Percentiles rank a stretch among this genome's conserved stretches.
phyloP scores from a whole-genome alignment of 768 basidiomycete species.

The Austroboletus eburneus region DNA sequence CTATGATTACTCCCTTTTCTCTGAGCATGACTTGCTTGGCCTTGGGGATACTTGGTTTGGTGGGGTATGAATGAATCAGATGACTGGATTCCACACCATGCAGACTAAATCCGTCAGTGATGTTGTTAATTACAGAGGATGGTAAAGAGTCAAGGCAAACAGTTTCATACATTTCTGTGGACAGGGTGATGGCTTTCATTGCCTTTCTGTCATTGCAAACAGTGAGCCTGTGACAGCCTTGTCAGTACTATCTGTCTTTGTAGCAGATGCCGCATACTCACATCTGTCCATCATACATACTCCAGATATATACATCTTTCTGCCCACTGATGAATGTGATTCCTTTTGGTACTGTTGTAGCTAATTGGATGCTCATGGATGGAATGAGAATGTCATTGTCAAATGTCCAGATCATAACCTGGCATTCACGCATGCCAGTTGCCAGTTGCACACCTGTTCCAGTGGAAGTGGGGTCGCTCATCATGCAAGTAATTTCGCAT shows the following conservation, averaged over 20 bases:
- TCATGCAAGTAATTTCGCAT: background rate
- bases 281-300: background rate
- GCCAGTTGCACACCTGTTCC: too few species aligned
- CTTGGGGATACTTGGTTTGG: too few species aligned
- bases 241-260: background rate
- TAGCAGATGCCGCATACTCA: too few species aligned
- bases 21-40: too few species aligned
- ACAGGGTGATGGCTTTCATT: background rate
- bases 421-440: too few species aligned
- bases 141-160: background rate
- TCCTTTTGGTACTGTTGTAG: background rate
- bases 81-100: background rate
- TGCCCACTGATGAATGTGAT: background rate
- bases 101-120: background rate
- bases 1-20: too few species aligned
- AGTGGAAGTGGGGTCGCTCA: too few species aligned
- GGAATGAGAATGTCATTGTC: too few species aligned
- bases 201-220: background rate
- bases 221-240: background rate
- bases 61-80: too few species aligned
- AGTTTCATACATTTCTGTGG: background rate
- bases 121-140: background rate
- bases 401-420: too few species aligned
- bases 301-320: background rate
- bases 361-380: too few species aligned